phyloP scores from a whole-genome alignment of 306 rosid genomes.

The Cicer chorassanicum region DNA sequence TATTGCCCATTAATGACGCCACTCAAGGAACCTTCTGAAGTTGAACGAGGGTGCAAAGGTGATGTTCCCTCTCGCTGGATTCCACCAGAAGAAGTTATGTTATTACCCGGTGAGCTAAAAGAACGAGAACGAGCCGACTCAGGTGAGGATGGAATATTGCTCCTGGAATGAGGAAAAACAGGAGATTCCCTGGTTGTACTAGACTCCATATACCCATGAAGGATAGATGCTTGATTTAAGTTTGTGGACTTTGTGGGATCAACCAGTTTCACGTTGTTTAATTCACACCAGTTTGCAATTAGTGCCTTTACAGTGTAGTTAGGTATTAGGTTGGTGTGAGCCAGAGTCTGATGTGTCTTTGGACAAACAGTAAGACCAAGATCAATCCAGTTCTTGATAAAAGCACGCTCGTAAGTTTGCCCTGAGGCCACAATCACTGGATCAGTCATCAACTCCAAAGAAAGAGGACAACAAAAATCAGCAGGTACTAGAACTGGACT shows the following conservation, averaged over 20 bases:
- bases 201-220: constrained; percentile 66
- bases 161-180: constrained; percentile 62
- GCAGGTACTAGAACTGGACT: constrained; percentile 81
- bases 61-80: constrained; percentile 62
- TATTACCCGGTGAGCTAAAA: constrained; percentile 63
- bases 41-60: constrained; percentile 79
- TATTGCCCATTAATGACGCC: constrained; percentile 61
- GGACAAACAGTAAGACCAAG: constrained; percentile 95
- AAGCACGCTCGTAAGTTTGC: constrained; percentile 93
- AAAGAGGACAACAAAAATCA: constrained; percentile 98
- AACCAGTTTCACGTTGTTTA: constrained; percentile 80
- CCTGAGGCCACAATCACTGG: constrained; percentile 99
- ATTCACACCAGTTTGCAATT: constrained; percentile 92
- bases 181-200: constrained; percentile 63
- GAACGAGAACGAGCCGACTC: constrained; percentile 68
- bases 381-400: constrained; percentile 92
- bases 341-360: constrained; percentile 88
- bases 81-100: constrained; percentile 58
- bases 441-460: constrained; percentile 97
- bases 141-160: constrained; percentile 62
- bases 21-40: constrained; percentile 75
- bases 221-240: constrained; percentile 64
- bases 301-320: constrained; percentile 86
- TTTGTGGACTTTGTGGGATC: constrained; percentile 59
- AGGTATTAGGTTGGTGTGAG: constrained; percentile 77